Base-by-base conservation (phyloP, 2,329 filamentous ascomycete genomes). In the Periconia sp. region DNA sequence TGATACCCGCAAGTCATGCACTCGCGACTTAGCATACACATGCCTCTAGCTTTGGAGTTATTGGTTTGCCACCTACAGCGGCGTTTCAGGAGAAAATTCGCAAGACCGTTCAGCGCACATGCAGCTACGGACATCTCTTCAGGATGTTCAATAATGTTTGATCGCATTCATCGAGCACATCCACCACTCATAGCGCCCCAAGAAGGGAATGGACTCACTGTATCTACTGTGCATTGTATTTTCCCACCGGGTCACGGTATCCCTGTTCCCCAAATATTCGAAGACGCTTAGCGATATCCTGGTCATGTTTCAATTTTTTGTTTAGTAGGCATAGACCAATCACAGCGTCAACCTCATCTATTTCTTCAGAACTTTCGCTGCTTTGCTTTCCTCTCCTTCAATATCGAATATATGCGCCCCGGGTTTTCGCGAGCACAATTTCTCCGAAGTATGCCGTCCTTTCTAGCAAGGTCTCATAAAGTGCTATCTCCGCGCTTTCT, bases 21-120 rank as follows among this genome's bases (percentile, higher is more conserved):
- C 13, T 11, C 7, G 29, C 29, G n/a, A 33, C 23, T n/a, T 21
- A 34, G 22, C 24, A 36, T 13, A 24, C 24, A 36, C 31, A 15
- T 29, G 30, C 18, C 17, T 36, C 16, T 17, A 32, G 39, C 39
- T 31, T 36, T 36, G 23, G 7, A 8, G 23, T 8, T 7, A 25
- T 12, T 25, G 23, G 23, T 25, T 7, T 7, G 12, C 7, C 12
- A 25, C 23, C 23, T 25, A 25, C 12, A n/a, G n/a, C n/a, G n/a
- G n/a, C n/a, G n/a, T n/a, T n/a, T n/a, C n/a, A n/a, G n/a, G n/a
- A n/a, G n/a, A n/a, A n/a, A n/a, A n/a, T 25, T 28, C 11, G 11
- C 25, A 5, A 12, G 15, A 12, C 12, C 5, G 15, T 28, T 13
- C 25, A 13, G 25, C 25, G 25, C 25, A 28, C 5, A 5, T 28